Evolutionary conservation across 352 stramenopile genomes (phyloP).

Genomic region (Saprolegnia parasitica): DNA sequence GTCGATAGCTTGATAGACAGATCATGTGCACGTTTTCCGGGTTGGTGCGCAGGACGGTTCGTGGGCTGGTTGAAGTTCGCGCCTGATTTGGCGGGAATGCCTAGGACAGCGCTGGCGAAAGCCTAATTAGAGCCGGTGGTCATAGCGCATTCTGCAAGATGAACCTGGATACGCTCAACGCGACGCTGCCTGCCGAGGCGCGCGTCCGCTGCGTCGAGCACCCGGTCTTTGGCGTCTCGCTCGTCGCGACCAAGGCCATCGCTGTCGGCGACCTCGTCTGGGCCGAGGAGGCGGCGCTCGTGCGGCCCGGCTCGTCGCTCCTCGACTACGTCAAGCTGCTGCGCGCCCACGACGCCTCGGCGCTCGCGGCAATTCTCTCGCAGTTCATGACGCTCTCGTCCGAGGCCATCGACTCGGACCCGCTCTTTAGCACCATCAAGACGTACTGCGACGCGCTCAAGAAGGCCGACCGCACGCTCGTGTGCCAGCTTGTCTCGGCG

Average conservation of each 20-base stretch:
- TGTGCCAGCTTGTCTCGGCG: conserved; percentile 4
- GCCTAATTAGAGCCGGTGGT: not conserved
- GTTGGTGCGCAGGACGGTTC: too few species aligned
- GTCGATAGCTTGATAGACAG: too few species aligned
- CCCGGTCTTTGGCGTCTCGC: not conserved
- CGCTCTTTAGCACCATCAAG: not conserved
- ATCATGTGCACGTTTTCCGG: too few species aligned
- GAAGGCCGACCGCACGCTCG: not conserved
- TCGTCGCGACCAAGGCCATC: not conserved
- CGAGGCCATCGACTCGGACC: not conserved
- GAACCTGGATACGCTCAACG: not conserved
- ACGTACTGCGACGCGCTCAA: not conserved
- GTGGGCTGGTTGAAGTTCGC: too few species aligned
- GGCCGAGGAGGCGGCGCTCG: conserved; percentile 2
- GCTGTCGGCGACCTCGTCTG: conserved; percentile 4
- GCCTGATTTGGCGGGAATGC: conserved; percentile 24
- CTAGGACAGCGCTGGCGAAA: conserved; percentile 25
- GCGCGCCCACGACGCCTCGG: not conserved
- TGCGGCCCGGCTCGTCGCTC: conserved; percentile 5
- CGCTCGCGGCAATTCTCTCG: not conserved
- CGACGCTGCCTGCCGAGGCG: not conserved
- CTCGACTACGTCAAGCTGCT: not conserved
- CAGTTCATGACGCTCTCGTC: conserved; percentile 4
- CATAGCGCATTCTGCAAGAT: conserved; percentile 27
- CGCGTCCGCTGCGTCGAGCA: not conserved